Percentiles rank a stretch among this genome's conserved stretches.
Conservation (phyloP, 257 asterid species). For the Dorcoceras hygrometricum region DNA sequence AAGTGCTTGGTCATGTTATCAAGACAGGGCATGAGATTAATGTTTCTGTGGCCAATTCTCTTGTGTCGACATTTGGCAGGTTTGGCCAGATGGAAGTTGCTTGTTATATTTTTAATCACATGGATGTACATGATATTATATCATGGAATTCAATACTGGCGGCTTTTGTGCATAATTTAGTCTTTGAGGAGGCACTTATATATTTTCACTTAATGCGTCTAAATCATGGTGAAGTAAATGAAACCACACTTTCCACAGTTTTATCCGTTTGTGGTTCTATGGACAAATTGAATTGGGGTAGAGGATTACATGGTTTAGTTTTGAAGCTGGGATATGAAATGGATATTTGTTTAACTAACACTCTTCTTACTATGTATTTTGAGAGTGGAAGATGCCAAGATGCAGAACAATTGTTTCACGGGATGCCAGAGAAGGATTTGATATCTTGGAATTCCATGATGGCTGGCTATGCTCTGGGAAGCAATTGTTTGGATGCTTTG, state of each 20-base stretch:
- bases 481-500: constrained; percentile 31
- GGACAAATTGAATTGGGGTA: constrained; percentile 59
- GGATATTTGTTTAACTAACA: constrained; percentile 58
- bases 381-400: constrained; percentile 47
- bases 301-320: constrained; percentile 74
- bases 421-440: constrained; percentile 35
- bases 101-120: constrained; percentile 44
- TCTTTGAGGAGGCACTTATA: constrained; percentile 45
- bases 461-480: neutral
- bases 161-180: constrained; percentile 49
- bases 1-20: constrained; percentile 54
- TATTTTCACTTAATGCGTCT: constrained; percentile 62
- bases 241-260: constrained; percentile 42
- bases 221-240: constrained; percentile 53
- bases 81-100: constrained; percentile 48
- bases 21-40: constrained; percentile 59
- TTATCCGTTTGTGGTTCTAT: constrained; percentile 20
- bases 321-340: constrained; percentile 60
- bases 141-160: constrained; percentile 76
- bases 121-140: constrained; percentile 47
- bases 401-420: constrained; percentile 53
- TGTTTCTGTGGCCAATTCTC: constrained; percentile 69
- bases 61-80: constrained; percentile 61
- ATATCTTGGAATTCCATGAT: too few species aligned
- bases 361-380: constrained; percentile 75